Conservation (phyloP, 192 early-diverging fungal species). For the Haplosporangium gracile region DNA sequence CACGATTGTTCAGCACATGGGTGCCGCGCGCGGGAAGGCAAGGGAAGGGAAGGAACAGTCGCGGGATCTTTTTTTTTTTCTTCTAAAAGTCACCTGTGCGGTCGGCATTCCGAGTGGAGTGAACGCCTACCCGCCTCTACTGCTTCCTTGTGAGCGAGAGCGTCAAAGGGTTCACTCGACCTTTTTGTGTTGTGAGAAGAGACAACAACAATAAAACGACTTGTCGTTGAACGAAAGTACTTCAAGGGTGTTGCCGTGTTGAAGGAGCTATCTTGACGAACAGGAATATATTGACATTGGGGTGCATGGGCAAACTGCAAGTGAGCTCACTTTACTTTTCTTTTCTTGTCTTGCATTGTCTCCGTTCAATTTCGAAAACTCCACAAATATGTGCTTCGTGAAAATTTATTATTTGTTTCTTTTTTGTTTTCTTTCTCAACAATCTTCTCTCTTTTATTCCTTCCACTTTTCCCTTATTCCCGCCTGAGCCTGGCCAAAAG, state of each 20-base stretch:
- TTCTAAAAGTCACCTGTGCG: not conserved
- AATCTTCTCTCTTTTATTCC: not conserved
- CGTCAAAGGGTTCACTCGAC: not conserved
- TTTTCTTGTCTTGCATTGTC: too few relatives aligned
- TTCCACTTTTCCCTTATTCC: not conserved
- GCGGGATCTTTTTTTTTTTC: conserved; percentile 1
- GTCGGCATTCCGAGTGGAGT: not conserved
- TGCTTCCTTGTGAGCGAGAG: too few relatives aligned
- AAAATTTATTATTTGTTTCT: not conserved
- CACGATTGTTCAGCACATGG: not conserved
- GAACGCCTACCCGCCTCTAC: not conserved
- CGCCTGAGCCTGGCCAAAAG: conserved; percentile 2
- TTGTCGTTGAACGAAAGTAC: too few relatives aligned
- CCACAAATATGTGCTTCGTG: not conserved
- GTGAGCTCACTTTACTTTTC: too few relatives aligned
- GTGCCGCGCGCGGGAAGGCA: not conserved
- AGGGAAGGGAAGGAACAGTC: not conserved
- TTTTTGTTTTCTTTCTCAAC: not conserved
- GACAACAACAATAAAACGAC: too few relatives aligned
- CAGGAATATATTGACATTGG: too few relatives aligned
- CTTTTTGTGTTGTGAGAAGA: too few relatives aligned
- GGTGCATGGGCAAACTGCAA: too few relatives aligned
- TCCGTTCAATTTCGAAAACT: not conserved
- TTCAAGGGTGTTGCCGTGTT: too few relatives aligned
- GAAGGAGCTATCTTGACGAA: too few relatives aligned